Conservation (phyloP, 2,329 filamentous ascomycete species). For the Xylaria sp. region DNA sequence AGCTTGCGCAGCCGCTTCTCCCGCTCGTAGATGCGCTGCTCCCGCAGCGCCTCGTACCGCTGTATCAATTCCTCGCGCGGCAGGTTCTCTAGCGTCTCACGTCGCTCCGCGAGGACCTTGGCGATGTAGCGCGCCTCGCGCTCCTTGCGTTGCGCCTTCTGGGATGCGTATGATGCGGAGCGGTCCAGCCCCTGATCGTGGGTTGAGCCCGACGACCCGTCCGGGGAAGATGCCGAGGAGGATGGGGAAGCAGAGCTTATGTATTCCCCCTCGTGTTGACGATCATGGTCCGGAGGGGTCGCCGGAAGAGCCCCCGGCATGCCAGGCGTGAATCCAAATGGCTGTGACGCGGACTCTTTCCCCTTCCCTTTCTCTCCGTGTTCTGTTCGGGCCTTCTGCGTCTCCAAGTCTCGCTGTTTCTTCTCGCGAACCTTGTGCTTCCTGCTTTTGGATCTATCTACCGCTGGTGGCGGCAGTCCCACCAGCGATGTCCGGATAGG, state of each 20-base stretch:
- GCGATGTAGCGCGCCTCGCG: constrained; percentile 45
- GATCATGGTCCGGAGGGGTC: constrained; percentile 13
- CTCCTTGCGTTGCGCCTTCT: constrained; percentile 35
- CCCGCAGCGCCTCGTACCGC: constrained; percentile 56
- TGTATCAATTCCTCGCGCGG: constrained; percentile 50
- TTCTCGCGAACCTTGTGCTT: constrained; percentile 43
- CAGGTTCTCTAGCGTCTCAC: constrained; percentile 44
- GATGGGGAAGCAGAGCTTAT: constrained; percentile 26
- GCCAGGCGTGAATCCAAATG: constrained; percentile 24
- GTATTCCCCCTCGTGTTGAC: constrained; percentile 21
- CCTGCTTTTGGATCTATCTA: constrained; percentile 31
- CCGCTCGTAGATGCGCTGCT: constrained; percentile 59
- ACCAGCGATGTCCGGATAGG: constrained; percentile 28
- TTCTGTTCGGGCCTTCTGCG: constrained; percentile 23
- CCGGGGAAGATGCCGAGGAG: constrained; percentile 31
- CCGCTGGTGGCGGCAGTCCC: constrained; percentile 11
- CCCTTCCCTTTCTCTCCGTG: constrained; percentile 26
- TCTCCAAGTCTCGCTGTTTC: constrained; percentile 44
- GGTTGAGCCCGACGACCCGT: constrained; percentile 21
- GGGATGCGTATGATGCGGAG: constrained; percentile 32
- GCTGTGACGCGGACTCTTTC: constrained; percentile 33
- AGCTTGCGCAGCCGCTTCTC: constrained; percentile 59
- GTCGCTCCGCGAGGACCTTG: constrained; percentile 37
- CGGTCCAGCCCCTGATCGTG: constrained; percentile 13
- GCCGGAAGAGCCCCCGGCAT: constrained; percentile 26